phyloP scores from a whole-genome alignment of 1,284 basidiomycete species.

The Leccinum cinnamomeum region DNA sequence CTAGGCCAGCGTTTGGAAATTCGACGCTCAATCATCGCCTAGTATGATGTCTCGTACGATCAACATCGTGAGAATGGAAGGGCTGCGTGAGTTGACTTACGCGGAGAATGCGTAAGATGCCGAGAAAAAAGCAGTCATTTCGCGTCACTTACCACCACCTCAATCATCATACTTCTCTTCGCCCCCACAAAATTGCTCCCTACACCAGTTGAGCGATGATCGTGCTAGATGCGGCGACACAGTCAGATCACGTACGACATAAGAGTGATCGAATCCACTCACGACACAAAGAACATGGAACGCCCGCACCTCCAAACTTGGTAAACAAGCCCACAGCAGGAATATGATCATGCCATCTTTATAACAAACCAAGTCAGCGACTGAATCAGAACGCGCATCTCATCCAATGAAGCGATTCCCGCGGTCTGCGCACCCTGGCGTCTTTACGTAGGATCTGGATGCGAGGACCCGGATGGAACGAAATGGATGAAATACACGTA shows the following conservation, averaged over 20 bases:
- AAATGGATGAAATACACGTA: conserved; percentile 42
- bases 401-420: background rate
- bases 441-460: conserved; percentile 10
- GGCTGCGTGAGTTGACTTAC: conserved; percentile 50
- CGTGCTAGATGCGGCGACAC: conserved; percentile 24
- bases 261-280: conserved; percentile 28
- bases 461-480: background rate
- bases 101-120: background rate
- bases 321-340: conserved; percentile 82
- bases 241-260: background rate
- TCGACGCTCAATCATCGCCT: conserved; percentile 25
- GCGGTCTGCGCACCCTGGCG: conserved; percentile 3
- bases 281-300: conserved; percentile 95
- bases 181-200: conserved; percentile 88
- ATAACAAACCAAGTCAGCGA: conserved; percentile 14
- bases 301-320: conserved; percentile 85
- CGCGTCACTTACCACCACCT: conserved; percentile 68
- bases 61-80: conserved; percentile 81
- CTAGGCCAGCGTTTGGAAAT: conserved; percentile 16
- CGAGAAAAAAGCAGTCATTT: background rate
- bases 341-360: conserved; percentile 86
- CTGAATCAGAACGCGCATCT: background rate
- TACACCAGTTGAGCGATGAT: conserved; percentile 85
- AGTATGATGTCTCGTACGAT: conserved; percentile 65
- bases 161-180: conserved; percentile 99